Percentiles rank a stretch among this genome's conserved stretches.
phyloP scores from a whole-genome alignment of 306 rosid species.

The Luffa acutangula region DNA sequence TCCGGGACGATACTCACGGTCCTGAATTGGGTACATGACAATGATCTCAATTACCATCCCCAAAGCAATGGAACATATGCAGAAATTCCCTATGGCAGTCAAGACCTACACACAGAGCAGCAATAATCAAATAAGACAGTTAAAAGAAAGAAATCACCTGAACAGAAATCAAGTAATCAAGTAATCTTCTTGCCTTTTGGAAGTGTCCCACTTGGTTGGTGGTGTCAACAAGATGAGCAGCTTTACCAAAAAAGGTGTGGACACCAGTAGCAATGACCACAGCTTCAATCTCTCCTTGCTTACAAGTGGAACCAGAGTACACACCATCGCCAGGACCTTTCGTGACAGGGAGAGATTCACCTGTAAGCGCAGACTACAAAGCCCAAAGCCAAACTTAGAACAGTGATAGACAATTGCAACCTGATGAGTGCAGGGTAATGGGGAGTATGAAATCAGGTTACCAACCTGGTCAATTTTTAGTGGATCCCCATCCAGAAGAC shows the following conservation, averaged over 20 bases:
- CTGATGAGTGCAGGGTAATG: neutral
- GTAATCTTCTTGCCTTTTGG: conserved; percentile 57
- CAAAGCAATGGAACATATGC: conserved; percentile 91
- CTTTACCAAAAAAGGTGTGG: conserved; percentile 96
- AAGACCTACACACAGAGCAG: conserved; percentile 45
- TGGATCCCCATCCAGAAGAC: conserved; percentile 98
- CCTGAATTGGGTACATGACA: conserved; percentile 98
- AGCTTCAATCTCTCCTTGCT: conserved; percentile 98
- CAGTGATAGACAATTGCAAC: neutral
- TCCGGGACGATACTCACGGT: conserved; percentile 80
- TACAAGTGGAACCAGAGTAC: conserved; percentile 97
- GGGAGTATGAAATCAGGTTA: neutral
- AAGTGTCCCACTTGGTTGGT: conserved; percentile 99
- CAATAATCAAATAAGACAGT: neutral
- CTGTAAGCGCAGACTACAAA: conserved; percentile 91
- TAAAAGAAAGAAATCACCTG: neutral
- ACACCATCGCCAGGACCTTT: conserved; percentile 99
- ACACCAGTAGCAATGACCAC: conserved; percentile 98
- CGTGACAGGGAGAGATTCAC: conserved; percentile 92
- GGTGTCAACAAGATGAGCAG: conserved; percentile 96
- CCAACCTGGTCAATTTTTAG: conserved; percentile 88
- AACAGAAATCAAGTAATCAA: neutral
- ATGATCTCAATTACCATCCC: conserved; percentile 88
- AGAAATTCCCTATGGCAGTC: conserved; percentile 97
- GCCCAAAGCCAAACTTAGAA: conserved; percentile 15